These are phyloP conservation scores for Hypomontagnella submonticulosa DNA, from an alignment of 495 filamentous ascomycete species.

Conservation along the genomic window DNA sequence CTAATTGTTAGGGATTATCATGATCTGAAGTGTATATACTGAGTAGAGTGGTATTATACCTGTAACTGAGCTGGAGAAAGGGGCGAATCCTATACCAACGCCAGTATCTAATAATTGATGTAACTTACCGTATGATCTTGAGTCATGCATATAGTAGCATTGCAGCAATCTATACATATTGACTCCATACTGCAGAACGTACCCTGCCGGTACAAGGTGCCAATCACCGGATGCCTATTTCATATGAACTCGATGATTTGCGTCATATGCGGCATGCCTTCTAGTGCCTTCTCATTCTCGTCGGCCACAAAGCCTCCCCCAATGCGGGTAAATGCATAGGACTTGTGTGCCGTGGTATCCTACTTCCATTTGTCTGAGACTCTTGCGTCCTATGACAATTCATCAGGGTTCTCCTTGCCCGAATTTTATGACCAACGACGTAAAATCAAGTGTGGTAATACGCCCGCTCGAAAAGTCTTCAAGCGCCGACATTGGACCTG, in stretches of 20 bases:
- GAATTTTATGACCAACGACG: background rate
- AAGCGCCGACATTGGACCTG: background rate
- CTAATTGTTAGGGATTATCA: conserved; percentile 10
- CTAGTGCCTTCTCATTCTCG: background rate
- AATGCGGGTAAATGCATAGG: conserved; percentile 21
- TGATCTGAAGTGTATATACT: conserved; percentile 9
- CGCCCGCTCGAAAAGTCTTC: background rate
- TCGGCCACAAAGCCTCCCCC: background rate
- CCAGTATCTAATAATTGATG: background rate
- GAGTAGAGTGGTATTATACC: conserved; percentile 3
- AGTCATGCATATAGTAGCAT: conserved; percentile 16
- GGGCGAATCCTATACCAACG: background rate
- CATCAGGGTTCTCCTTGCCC: conserved; percentile 20
- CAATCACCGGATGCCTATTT: conserved; percentile 8
- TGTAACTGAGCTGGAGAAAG: background rate
- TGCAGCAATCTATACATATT: conserved; percentile 28
- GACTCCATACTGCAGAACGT: background rate
- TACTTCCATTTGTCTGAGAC: too few relatives aligned
- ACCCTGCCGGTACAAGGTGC: background rate
- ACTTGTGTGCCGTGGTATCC: background rate
- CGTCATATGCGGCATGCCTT: conserved; percentile 2
- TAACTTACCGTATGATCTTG: conserved; percentile 4
- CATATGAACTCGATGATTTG: background rate
- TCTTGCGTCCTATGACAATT: conserved; percentile 4
- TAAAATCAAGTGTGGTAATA: conserved; percentile 2